Conservation (phyloP, 805 yeast species). For the Kuraishia capsulata region DNA sequence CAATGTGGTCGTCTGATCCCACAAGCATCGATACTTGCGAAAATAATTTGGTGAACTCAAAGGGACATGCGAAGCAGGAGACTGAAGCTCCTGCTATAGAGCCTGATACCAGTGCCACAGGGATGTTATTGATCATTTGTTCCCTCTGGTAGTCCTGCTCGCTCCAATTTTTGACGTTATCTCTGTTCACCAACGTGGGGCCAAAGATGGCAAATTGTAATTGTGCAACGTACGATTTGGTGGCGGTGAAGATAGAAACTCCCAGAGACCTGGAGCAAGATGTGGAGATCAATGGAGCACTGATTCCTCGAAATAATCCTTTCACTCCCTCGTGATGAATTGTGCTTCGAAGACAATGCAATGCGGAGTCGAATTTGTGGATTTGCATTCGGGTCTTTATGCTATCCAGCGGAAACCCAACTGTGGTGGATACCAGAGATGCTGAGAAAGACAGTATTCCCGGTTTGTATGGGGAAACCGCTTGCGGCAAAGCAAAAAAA, state of each 20-base stretch:
- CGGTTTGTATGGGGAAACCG: slow-evolving; percentile 42
- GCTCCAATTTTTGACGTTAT: not conserved
- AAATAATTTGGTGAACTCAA: slow-evolving; percentile 74
- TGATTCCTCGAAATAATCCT: slow-evolving; percentile 70
- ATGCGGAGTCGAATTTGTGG: slow-evolving; percentile 47
- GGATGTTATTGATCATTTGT: slow-evolving; percentile 26
- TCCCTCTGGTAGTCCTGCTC: slow-evolving; percentile 6
- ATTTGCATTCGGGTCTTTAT: slow-evolving; percentile 83
- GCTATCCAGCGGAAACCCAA: slow-evolving; percentile 85
- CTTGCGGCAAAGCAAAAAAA: slow-evolving; percentile 36
- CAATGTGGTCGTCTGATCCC: slow-evolving; percentile 9
- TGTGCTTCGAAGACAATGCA: slow-evolving; percentile 50
- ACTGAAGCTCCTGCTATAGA: slow-evolving; percentile 56
- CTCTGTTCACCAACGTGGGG: not conserved
- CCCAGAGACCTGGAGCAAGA: slow-evolving; percentile 57
- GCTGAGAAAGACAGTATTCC: slow-evolving; percentile 56
- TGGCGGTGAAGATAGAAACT: slow-evolving; percentile 51
- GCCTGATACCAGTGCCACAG: slow-evolving; percentile 49
- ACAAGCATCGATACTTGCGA: slow-evolving; percentile 61
- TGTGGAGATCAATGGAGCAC: slow-evolving; percentile 64
- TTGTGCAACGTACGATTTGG: slow-evolving; percentile 33
- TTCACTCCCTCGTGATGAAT: slow-evolving; percentile 49
- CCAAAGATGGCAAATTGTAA: not conserved
- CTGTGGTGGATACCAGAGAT: slow-evolving; percentile 51
- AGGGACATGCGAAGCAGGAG: slow-evolving; percentile 68